Evolutionary conservation across 2,329 filamentous ascomycete genomes (phyloP).

Genomic region (Beauveria sp.): DNA sequence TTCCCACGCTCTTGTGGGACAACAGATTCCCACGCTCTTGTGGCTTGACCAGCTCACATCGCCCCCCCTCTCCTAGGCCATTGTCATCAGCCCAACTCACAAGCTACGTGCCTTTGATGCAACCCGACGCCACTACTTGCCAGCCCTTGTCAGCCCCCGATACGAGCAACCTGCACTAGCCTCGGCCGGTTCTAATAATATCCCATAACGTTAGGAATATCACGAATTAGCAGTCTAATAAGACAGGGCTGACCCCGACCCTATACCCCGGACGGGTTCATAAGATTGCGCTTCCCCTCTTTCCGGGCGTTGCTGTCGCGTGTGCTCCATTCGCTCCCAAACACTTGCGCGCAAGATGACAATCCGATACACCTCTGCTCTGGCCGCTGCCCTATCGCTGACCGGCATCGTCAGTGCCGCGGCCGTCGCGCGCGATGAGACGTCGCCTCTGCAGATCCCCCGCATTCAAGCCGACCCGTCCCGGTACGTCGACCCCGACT

Average conservation of each 20-base stretch:
- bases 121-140: background rate
- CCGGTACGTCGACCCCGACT: constrained; percentile 4
- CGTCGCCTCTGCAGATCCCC: background rate
- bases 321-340: background rate
- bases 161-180: background rate
- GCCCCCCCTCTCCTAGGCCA: background rate
- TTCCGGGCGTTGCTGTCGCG: background rate
- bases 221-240: background rate
- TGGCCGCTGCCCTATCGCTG: background rate
- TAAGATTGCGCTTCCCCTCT: background rate
- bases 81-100: background rate
- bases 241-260: background rate
- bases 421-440: background rate
- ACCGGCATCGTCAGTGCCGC: background rate
- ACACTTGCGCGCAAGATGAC: background rate
- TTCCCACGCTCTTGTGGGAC: no score
- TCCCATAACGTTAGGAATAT: background rate
- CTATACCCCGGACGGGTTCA: background rate
- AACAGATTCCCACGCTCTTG: no score
- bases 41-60: no score
- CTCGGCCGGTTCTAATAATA: background rate
- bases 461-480: background rate
- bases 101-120: background rate
- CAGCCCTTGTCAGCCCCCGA: background rate
- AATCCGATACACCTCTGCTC: background rate